Evolutionary conservation across 306 rosid species (phyloP).

Genomic region (Echinosophora koreensis): DNA sequence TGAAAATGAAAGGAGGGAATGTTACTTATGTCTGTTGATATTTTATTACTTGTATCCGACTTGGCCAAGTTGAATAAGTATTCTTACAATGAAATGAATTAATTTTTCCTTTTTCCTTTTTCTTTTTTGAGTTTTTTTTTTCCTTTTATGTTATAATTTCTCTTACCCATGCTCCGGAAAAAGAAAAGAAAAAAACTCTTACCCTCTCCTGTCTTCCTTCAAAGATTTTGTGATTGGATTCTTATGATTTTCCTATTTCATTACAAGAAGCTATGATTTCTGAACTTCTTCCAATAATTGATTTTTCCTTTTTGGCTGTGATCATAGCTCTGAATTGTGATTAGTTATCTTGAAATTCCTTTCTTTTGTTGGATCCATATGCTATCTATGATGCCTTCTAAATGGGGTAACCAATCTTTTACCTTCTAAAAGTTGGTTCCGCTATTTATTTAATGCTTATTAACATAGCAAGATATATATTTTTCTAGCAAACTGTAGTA

Average conservation of each 20-base stretch:
- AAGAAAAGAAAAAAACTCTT: too few relatives aligned
- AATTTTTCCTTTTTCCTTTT: background rate
- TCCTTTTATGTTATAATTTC: too few relatives aligned
- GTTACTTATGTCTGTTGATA: too few relatives aligned
- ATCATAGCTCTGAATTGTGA: too few relatives aligned
- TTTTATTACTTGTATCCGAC: background rate
- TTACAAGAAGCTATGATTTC: too few relatives aligned
- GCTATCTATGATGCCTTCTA: background rate
- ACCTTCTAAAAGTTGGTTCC: background rate
- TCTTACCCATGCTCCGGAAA: too few relatives aligned
- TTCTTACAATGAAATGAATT: background rate
- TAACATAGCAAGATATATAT: background rate
- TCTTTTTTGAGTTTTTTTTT: background rate
- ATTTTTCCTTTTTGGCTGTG: too few relatives aligned
- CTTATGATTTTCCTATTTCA: too few relatives aligned
- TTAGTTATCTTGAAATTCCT: background rate
- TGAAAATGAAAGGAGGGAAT: background rate
- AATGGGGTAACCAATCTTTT: background rate
- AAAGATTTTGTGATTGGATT: too few relatives aligned
- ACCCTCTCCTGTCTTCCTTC: too few relatives aligned
- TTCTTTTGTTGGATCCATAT: background rate
- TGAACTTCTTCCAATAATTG: too few relatives aligned
- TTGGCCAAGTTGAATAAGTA: background rate
- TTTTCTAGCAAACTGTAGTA: background rate
- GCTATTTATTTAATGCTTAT: background rate